These are phyloP conservation scores for Candida coquimbonensis DNA, from an alignment of 805 yeast species.

Conservation along the genomic window DNA sequence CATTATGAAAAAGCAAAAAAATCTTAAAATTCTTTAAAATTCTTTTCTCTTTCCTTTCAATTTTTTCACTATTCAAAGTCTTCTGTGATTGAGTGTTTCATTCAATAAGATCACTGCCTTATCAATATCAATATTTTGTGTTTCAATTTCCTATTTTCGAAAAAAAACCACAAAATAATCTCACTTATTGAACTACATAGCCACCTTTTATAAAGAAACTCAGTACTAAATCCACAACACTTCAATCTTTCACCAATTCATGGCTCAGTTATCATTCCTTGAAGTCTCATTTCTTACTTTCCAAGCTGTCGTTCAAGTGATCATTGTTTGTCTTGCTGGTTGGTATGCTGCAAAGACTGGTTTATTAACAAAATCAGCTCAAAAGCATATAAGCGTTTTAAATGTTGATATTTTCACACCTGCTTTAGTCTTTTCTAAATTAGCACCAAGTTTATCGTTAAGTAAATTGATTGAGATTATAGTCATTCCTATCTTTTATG, in stretches of 20 bases:
- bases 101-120: no score
- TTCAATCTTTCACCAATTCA: background rate
- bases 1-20: no score
- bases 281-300: conserved; percentile 59
- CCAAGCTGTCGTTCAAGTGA: conserved; percentile 88
- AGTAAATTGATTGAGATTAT: conserved; percentile 74
- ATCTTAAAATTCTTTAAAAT: no score
- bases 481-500: conserved; percentile 78
- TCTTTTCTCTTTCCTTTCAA: no score
- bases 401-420: conserved; percentile 95
- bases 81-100: no score
- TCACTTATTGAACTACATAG: no score
- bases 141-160: no score
- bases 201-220: no score
- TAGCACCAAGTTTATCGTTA: conserved; percentile 60
- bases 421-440: conserved; percentile 83
- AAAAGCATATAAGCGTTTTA: conserved; percentile 64
- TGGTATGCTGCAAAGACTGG: conserved; percentile 75
- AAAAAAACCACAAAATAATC: no score
- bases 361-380: conserved; percentile 62
- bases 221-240: no score
- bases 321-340: conserved; percentile 79
- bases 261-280: conserved; percentile 12
- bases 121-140: no score
- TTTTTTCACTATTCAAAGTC: no score